Conservation (phyloP, 1,284 basidiomycete species). For the Volvariella surrecta region DNA sequence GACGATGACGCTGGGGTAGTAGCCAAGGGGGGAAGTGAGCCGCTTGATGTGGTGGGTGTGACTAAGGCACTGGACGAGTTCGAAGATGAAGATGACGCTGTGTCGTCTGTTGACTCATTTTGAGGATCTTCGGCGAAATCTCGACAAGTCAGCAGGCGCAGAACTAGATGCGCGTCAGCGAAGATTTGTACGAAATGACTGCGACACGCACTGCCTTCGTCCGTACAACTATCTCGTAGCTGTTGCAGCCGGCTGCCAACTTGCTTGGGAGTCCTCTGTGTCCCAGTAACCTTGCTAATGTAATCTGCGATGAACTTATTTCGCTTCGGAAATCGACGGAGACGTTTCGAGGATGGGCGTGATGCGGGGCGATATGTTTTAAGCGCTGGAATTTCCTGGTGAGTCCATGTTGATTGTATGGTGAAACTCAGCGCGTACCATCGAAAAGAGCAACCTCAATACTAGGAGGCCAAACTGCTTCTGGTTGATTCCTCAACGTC, state of each 20-base stretch:
- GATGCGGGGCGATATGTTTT: conserved; percentile 62
- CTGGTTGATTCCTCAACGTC: conserved; percentile 53
- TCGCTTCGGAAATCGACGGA: conserved; percentile 65
- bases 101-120: too few relatives aligned
- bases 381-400: conserved; percentile 32
- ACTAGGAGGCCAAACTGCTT: conserved; percentile 62
- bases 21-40: too few relatives aligned
- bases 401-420: conserved; percentile 6
- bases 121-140: too few relatives aligned
- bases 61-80: too few relatives aligned
- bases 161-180: too few relatives aligned
- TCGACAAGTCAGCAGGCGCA: too few relatives aligned
- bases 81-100: too few relatives aligned
- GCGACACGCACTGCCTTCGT: too few relatives aligned
- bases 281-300: conserved; percentile 53
- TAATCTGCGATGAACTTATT: conserved; percentile 69
- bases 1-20: too few relatives aligned
- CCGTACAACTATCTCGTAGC: conserved; percentile 56
- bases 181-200: too few relatives aligned
- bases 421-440: conserved; percentile 31
- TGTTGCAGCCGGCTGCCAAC: conserved; percentile 69
- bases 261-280: conserved; percentile 59
- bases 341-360: conserved; percentile 55
- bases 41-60: too few relatives aligned
- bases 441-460: conserved; percentile 62